Evolutionary conservation across 371 early-diverging fungal species (phyloP).

Genomic region (Amoeboaphelidium occidentale): DNA sequence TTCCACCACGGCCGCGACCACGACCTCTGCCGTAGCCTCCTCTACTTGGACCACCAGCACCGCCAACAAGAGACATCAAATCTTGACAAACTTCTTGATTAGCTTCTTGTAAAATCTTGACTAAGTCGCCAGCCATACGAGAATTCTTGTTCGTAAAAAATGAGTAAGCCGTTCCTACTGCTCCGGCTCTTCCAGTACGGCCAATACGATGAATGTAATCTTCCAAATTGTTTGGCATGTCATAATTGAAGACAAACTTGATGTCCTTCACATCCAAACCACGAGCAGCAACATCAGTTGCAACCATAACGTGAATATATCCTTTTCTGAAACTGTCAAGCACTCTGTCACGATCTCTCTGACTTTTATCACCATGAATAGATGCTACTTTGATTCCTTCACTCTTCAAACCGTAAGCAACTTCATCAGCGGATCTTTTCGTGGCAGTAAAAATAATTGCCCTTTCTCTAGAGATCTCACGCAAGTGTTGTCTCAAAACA

Average conservation of each 20-base stretch:
- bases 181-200: slow-evolving; percentile 95
- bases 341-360: slow-evolving; percentile 92
- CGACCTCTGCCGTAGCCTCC: slow-evolving; percentile 25
- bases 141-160: slow-evolving; percentile 88
- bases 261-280: slow-evolving; percentile 98
- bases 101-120: slow-evolving; percentile 75
- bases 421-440: slow-evolving; percentile 91
- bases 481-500: slow-evolving; percentile 67
- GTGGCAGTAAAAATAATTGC: slow-evolving; percentile 94
- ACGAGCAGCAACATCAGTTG: slow-evolving; percentile 99
- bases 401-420: slow-evolving; percentile 65
- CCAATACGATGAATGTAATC: slow-evolving; percentile 98
- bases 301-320: slow-evolving; percentile 61
- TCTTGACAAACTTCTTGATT: slow-evolving; percentile 75
- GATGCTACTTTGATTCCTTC: slow-evolving; percentile 89
- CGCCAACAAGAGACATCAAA: slow-evolving; percentile 18
- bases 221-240: slow-evolving; percentile 82
- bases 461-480: slow-evolving; percentile 58
- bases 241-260: slow-evolving; percentile 84
- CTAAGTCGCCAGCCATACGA: slow-evolving; percentile 64
- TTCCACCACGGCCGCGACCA: slow-evolving; percentile 15
- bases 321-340: slow-evolving; percentile 74
- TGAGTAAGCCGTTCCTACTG: slow-evolving; percentile 80
- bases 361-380: slow-evolving; percentile 98
- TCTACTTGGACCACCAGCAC: slow-evolving; percentile 27